Conservation (phyloP, 768 basidiomycete genomes). For the Xerocomellus chrysenteron region DNA sequence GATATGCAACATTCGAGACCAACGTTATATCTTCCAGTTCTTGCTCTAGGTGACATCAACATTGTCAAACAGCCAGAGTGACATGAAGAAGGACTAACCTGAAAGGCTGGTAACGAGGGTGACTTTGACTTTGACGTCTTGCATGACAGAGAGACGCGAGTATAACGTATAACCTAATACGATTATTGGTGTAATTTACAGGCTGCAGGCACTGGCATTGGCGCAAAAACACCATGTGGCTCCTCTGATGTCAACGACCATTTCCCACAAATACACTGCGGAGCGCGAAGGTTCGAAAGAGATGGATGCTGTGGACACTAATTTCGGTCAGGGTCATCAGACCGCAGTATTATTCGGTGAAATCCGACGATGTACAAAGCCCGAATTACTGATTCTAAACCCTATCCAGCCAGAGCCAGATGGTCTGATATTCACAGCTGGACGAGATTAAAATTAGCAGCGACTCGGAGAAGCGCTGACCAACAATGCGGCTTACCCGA, state of each 20-base stretch:
- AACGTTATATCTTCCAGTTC: neutral
- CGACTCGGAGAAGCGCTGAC: too few species aligned
- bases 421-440: slow-evolving; percentile 3
- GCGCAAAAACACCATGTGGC: too few species aligned
- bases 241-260: too few species aligned
- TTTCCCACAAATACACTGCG: too few species aligned
- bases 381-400: too few species aligned
- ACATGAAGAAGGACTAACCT: neutral
- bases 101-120: neutral
- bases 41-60: neutral
- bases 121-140: neutral
- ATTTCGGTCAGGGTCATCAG: too few species aligned
- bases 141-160: neutral
- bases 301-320: neutral
- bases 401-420: neutral
- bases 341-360: too few species aligned
- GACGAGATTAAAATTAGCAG: neutral
- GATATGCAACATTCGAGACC: neutral
- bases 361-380: too few species aligned
- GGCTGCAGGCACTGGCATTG: too few species aligned
- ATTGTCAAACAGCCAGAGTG: neutral
- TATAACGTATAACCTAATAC: neutral
- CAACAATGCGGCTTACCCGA: neutral
- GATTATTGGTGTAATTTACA: neutral
- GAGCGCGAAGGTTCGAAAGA: too few species aligned